Percentiles rank a stretch among this genome's conserved stretches.
Evolutionary conservation across 2,329 filamentous ascomycete species (phyloP).

Genomic region (Knufia petricola): DNA sequence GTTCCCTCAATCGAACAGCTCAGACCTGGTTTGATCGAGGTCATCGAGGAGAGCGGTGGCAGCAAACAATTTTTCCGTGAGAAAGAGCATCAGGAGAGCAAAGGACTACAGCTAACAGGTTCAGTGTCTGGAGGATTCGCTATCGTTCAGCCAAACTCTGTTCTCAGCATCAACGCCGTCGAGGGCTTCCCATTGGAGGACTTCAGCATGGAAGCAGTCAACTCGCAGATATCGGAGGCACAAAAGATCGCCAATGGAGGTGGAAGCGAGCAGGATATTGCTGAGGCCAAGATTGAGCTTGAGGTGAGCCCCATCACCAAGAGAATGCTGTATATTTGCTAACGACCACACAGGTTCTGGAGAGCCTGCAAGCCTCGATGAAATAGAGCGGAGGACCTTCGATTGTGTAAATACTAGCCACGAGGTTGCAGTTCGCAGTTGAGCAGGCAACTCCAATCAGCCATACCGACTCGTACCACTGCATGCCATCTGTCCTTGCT

Average conservation of each 20-base stretch:
- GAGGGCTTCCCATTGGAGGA: slow-evolving; percentile 92
- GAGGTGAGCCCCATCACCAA: slow-evolving; percentile 56
- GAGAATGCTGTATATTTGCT: slow-evolving; percentile 7
- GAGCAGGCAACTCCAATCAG: slow-evolving; percentile 10
- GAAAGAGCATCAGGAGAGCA: slow-evolving; percentile 32
- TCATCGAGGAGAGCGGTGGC: slow-evolving; percentile 79
- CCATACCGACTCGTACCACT: not conserved
- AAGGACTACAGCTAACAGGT: slow-evolving; percentile 13
- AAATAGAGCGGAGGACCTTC: slow-evolving; percentile 31
- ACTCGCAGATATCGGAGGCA: slow-evolving; percentile 82
- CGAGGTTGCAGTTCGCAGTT: slow-evolving; percentile 10
- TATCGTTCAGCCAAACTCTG: slow-evolving; percentile 87
- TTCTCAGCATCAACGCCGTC: slow-evolving; percentile 95
- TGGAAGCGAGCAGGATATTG: slow-evolving; percentile 94
- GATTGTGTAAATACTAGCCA: slow-evolving; percentile 32
- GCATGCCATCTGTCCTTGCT: not conserved
- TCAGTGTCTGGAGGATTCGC: slow-evolving; percentile 94
- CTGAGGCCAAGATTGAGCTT: slow-evolving; percentile 97
- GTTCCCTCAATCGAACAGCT: slow-evolving; percentile 98
- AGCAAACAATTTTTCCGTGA: slow-evolving; percentile 98
- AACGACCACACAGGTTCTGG: slow-evolving; percentile 33
- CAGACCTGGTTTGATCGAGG: slow-evolving; percentile 89
- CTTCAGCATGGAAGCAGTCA: slow-evolving; percentile 87
- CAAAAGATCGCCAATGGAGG: slow-evolving; percentile 86
- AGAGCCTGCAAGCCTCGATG: slow-evolving; percentile 40